Percentiles rank a stretch among this genome's conserved stretches.
These are phyloP conservation scores for Scedosporium dehoogii DNA, from an alignment of 2,329 filamentous ascomycete genomes.

Conservation along the genomic window DNA sequence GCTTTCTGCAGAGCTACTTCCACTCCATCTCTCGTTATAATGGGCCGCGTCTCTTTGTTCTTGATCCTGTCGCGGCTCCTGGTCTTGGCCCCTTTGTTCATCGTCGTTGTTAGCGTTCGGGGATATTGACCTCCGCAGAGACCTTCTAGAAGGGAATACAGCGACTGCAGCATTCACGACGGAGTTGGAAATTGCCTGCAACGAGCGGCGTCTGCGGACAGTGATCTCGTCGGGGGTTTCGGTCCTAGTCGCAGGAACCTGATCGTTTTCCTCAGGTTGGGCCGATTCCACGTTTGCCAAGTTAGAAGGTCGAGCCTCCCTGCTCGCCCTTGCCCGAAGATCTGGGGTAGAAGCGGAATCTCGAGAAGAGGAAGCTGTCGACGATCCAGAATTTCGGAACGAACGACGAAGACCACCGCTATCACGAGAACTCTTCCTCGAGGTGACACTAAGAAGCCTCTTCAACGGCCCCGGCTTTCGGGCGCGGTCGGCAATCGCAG, in stretches of 20 bases:
- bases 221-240: background rate
- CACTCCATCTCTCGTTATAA: background rate
- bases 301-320: background rate
- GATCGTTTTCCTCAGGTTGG: background rate
- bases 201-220: constrained; percentile 7
- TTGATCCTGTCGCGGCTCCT: background rate
- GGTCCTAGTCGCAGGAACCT: background rate
- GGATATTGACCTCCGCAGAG: background rate
- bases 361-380: background rate
- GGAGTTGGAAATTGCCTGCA: constrained; percentile 9
- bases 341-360: constrained; percentile 2
- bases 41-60: background rate
- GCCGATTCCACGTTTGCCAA: background rate
- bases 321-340: background rate
- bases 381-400: constrained; percentile 1
- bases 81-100: too few species aligned
- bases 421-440: constrained; percentile 2
- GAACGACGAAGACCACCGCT: background rate
- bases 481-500: background rate
- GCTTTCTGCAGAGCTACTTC: background rate
- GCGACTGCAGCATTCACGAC: constrained; percentile 11
- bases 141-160: constrained; percentile 7
- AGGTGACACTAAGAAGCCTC: constrained; percentile 4
- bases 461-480: constrained; percentile 3
- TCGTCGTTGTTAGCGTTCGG: background rate